A percentile compares a stretch with the other conserved stretches of the same genome.
Evolutionary conservation across 495 filamentous ascomycete species (phyloP).

Genomic region (Aspergillus campestris): DNA sequence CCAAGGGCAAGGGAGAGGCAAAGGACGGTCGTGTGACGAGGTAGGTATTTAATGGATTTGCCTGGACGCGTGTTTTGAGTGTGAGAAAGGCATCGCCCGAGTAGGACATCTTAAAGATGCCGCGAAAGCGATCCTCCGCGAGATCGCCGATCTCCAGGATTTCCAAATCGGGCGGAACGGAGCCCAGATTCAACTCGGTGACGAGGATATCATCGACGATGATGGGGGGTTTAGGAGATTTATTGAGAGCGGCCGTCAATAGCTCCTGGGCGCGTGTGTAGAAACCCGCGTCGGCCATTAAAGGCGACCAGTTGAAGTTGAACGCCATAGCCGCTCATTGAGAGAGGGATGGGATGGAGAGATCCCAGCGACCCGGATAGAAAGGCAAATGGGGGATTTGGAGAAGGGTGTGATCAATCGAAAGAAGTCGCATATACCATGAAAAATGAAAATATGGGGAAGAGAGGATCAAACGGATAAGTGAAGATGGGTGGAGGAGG

Average conservation of each 20-base stretch:
- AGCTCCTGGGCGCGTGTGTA: conserved; percentile 88
- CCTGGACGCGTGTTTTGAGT: conserved; percentile 89
- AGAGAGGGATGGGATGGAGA: conserved; percentile 6
- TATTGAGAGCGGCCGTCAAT: conserved; percentile 90
- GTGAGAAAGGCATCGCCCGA: conserved; percentile 91
- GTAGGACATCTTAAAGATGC: conserved; percentile 99
- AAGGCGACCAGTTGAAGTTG: conserved; percentile 99
- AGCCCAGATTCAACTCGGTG: conserved; percentile 92
- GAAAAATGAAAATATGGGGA: conserved; percentile 2
- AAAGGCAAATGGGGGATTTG: no score
- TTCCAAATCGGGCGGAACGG: conserved; percentile 84
- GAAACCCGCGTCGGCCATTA: conserved; percentile 86
- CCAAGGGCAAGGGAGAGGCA: conserved; percentile 86
- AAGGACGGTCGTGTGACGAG: conserved; percentile 84
- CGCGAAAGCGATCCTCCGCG: conserved; percentile 92
- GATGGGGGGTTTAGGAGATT: conserved; percentile 95
- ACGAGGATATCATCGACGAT: conserved; percentile 99
- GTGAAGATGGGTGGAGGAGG: conserved; percentile 8
- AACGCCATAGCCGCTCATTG: conserved; percentile 71
- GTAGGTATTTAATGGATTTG: conserved; percentile 94
- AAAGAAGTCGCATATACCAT: background rate
- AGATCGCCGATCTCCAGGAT: conserved; percentile 95
- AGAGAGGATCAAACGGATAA: no score
- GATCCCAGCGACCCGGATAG: background rate
- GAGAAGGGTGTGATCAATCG: no score